These are phyloP conservation scores for Annulohypoxylon maeteangense DNA, from an alignment of 495 filamentous ascomycete genomes.

Conservation along the genomic window DNA sequence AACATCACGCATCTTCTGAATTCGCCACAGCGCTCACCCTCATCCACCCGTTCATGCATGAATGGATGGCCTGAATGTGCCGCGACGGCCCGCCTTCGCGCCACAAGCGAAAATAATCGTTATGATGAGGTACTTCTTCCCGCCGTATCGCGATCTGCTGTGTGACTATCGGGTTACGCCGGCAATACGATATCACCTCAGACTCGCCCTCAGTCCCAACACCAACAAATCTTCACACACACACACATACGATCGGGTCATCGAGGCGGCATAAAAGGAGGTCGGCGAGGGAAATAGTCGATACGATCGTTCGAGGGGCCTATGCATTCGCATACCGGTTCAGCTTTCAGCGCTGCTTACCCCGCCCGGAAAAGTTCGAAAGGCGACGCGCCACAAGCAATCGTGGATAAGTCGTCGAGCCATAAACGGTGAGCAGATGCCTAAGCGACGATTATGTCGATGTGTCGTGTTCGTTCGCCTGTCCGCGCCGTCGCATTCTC, in stretches of 20 bases:
- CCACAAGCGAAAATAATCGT: background rate
- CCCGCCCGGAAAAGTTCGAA: conserved; percentile 20
- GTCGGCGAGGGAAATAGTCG: background rate
- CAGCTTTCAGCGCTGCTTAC: conserved; percentile 12
- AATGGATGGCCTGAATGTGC: background rate
- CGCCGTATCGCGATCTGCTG: background rate
- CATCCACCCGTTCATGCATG: background rate
- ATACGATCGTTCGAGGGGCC: conserved; percentile 4
- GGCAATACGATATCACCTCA: background rate
- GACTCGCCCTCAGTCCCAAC: background rate
- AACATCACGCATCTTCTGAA: background rate
- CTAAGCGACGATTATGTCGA: conserved; percentile 1
- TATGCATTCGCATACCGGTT: conserved; percentile 23
- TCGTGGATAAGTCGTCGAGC: background rate
- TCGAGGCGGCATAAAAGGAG: background rate
- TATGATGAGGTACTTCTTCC: background rate
- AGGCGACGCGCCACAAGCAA: background rate
- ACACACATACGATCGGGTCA: background rate
- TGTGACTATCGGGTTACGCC: background rate
- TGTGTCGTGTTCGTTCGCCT: background rate
- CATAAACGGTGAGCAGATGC: background rate
- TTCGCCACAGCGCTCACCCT: background rate
- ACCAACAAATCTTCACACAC: background rate
- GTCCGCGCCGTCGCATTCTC: conserved; percentile 16
- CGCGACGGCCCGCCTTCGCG: conserved; percentile 12